A percentile compares a stretch with the other conserved stretches of the same genome.
phyloP scores from a whole-genome alignment of 768 basidiomycete species.

The Amanita subjunquillea region DNA sequence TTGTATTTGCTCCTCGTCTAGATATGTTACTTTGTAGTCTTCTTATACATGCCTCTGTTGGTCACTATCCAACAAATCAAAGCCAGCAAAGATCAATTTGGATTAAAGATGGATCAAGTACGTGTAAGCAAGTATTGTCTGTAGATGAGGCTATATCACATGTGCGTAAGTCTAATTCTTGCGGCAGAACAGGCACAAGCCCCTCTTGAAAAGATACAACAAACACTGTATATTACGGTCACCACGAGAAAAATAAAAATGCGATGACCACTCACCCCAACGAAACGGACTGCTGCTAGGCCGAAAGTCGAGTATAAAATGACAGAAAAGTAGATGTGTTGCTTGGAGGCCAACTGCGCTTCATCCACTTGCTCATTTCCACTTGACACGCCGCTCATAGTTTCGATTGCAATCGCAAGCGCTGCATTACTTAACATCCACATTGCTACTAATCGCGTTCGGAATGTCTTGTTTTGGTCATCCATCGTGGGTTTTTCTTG shows the following conservation, averaged over 20 bases:
- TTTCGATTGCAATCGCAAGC: conserved; percentile 68
- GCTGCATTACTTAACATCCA: conserved; percentile 72
- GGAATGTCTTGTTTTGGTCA: conserved; percentile 88
- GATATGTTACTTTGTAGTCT: neutral
- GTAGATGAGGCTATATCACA: neutral
- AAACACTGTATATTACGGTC: conserved; percentile 42
- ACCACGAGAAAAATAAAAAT: too few species aligned
- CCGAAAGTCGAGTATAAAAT: conserved; percentile 76
- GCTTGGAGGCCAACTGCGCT: conserved; percentile 27
- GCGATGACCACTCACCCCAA: conserved; percentile 45
- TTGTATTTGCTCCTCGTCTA: neutral
- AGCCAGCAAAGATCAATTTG: neutral
- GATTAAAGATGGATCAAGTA: neutral
- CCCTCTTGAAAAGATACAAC: conserved; percentile 75
- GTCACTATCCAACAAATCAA: neutral
- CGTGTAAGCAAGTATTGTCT: neutral
- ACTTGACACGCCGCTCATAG: conserved; percentile 51
- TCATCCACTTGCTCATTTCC: conserved; percentile 27
- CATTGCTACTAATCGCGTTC: conserved; percentile 72
- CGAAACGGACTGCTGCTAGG: conserved; percentile 62
- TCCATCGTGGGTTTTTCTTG: conserved; percentile 77
- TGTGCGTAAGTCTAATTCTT: conserved; percentile 38
- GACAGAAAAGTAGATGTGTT: conserved; percentile 58
- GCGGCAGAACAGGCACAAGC: conserved; percentile 75
- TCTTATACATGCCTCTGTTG: too few species aligned